phyloP scores from a whole-genome alignment of 2,329 filamentous ascomycete species.

The Madurella fahalii region DNA sequence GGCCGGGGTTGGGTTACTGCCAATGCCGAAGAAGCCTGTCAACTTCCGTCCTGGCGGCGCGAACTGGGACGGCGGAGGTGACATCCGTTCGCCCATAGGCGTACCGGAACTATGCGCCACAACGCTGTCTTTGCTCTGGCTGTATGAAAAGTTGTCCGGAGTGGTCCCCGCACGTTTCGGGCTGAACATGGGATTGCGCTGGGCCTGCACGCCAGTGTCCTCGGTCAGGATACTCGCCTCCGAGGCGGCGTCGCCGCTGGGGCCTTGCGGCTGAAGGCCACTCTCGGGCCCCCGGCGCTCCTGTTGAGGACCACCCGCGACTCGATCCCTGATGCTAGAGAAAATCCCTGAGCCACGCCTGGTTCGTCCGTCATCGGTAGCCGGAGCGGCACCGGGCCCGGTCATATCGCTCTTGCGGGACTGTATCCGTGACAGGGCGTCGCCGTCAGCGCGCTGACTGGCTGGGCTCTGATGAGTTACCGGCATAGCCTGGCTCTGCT shows the following conservation, averaged over 20 bases:
- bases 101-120: conserved; percentile 23
- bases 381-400: conserved; percentile 33
- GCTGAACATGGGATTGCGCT: conserved; percentile 39
- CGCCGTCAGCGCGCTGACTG: conserved; percentile 9
- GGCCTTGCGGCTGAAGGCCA: conserved; percentile 19
- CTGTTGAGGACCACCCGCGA: conserved; percentile 34
- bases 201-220: conserved; percentile 36
- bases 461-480: conserved; percentile 5
- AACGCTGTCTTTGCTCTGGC: conserved; percentile 30
- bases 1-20: conserved; percentile 10
- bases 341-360: conserved; percentile 45
- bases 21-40: conserved; percentile 29
- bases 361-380: conserved; percentile 34
- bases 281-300: conserved; percentile 28
- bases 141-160: conserved; percentile 24
- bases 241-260: conserved; percentile 39
- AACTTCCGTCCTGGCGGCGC: conserved; percentile 27
- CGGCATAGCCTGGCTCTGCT: conserved; percentile 8
- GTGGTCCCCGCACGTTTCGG: conserved; percentile 25
- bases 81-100: conserved; percentile 15
- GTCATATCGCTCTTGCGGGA: conserved; percentile 37
- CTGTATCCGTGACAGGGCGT: conserved; percentile 36
- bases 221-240: conserved; percentile 40
- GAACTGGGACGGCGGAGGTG: conserved; percentile 18
- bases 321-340: conserved; percentile 47